Conservation (phyloP, 305 asterid species). For the Fraxinus sp. region DNA sequence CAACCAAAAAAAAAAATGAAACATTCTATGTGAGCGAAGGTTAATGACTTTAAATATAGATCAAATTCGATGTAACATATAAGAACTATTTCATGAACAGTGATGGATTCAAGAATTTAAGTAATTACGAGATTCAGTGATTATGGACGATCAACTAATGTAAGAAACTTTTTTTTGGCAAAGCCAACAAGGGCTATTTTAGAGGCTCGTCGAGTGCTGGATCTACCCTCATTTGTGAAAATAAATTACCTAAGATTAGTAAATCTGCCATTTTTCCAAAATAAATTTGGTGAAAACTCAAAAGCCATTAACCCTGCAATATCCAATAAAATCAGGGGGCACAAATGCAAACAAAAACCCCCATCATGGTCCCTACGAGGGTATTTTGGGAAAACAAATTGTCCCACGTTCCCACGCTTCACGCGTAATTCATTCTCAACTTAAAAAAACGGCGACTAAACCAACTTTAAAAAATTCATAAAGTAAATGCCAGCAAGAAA, state of each 20-base stretch:
- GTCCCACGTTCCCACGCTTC: constrained; percentile 21
- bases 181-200: too few species aligned
- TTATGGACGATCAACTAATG: too few species aligned
- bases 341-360: not conserved
- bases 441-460: not conserved
- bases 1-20: too few species aligned
- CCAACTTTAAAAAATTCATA: not conserved
- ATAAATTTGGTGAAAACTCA: not conserved
- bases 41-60: not conserved
- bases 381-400: not conserved
- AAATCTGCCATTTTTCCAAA: not conserved
- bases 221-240: not conserved
- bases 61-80: too few species aligned
- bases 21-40: too few species aligned
- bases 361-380: not conserved
- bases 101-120: too few species aligned
- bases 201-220: not conserved
- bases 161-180: too few species aligned
- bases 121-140: too few species aligned
- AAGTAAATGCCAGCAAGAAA: constrained; percentile 1
- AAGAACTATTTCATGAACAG: too few species aligned
- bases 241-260: not conserved
- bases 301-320: not conserved
- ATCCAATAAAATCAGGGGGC: not conserved
- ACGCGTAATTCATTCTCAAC: not conserved